A percentile compares a stretch with the other conserved stretches of the same genome.
phyloP scores from a whole-genome alignment of 495 filamentous ascomycete species.

The Penicillium soppii region DNA sequence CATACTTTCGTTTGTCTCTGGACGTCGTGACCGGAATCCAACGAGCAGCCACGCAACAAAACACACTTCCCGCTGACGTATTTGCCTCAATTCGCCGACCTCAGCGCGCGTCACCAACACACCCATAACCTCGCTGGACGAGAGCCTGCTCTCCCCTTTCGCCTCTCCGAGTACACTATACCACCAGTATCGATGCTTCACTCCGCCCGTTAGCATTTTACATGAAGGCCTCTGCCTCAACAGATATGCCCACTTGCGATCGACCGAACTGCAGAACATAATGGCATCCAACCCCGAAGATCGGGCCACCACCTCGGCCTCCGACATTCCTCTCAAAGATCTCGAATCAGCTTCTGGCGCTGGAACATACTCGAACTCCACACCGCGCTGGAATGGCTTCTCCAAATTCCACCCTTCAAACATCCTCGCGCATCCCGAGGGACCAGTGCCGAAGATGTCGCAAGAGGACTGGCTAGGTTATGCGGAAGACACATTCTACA shows the following conservation, averaged over 20 bases:
- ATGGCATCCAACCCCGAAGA: constrained; percentile 16
- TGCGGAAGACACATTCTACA: constrained; percentile 27
- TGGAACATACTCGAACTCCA: not conserved
- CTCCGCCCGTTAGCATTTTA: not conserved
- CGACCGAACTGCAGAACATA: not conserved
- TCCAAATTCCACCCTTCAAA: constrained; percentile 31
- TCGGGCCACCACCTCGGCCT: constrained; percentile 21
- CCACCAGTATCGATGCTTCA: not conserved
- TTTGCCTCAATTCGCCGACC: constrained; percentile 2
- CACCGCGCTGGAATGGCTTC: constrained; percentile 25
- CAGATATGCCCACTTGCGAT: constrained; percentile 1
- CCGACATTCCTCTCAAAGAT: constrained; percentile 32
- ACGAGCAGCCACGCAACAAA: no score
- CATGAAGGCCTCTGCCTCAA: not conserved
- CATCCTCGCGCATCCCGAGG: constrained; percentile 27
- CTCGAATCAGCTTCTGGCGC: constrained; percentile 26
- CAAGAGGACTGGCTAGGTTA: constrained; percentile 32
- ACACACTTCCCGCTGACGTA: constrained; percentile 16
- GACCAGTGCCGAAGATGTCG: constrained; percentile 15
- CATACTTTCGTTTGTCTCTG: not conserved
- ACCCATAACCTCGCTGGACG: not conserved
- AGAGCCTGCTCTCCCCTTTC: not conserved
- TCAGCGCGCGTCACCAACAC: not conserved
- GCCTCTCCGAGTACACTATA: not conserved
- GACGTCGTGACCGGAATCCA: not conserved